Base-by-base conservation (phyloP, 1,284 basidiomycete genomes). In the Tremellales sp. region DNA sequence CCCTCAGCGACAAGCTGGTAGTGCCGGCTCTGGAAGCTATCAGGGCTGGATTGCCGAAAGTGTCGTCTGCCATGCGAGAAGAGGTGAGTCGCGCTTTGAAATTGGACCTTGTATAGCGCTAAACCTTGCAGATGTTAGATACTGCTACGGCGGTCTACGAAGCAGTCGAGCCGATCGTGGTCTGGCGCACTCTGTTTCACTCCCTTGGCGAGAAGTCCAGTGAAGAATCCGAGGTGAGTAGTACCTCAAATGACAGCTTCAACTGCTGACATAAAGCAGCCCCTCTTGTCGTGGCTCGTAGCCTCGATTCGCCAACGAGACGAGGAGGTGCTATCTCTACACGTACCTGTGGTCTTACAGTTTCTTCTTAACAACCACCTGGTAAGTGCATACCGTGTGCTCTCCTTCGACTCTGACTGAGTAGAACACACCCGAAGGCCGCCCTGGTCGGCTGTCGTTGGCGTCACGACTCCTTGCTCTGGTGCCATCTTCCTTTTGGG, bases 91-190 rank as follows among this genome's bases (percentile, higher is more conserved):
- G 22, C 29, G 53, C 13, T 3, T 39, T 24, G n/a, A 36, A 22
- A 40, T 42, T 13, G 39, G n/a, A 40, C n/a, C n/a, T n/a, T n/a
- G n/a, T n/a, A n/a, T n/a, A n/a, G n/a, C 19, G 43, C 52, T 60
- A 26, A 52, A n/a, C n/a, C n/a, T 49, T 35, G 15, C 62, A 96
- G 84, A 74, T 93, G 25, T 77, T 80, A 21, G 85, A 89, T 75
- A 93, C 91, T 0, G 91, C 88, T 0, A 86, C 82, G 53, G 90
- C 89, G 15, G 78, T 99, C 0, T 93, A 96, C 60, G 93, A 97
- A 67, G 86, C 89, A 6, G 81, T 93, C 8, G 96, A 99, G 57
- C 92, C 92, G 1, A 82, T 83, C 50, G 78, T 92, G 27, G 76
- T 92, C 2, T 98, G 93, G 89, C 86, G 83, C 56, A 80, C 84